Evolutionary conservation across 208 protist genomes (phyloP).

Genomic region (Leishmania tropica): DNA sequence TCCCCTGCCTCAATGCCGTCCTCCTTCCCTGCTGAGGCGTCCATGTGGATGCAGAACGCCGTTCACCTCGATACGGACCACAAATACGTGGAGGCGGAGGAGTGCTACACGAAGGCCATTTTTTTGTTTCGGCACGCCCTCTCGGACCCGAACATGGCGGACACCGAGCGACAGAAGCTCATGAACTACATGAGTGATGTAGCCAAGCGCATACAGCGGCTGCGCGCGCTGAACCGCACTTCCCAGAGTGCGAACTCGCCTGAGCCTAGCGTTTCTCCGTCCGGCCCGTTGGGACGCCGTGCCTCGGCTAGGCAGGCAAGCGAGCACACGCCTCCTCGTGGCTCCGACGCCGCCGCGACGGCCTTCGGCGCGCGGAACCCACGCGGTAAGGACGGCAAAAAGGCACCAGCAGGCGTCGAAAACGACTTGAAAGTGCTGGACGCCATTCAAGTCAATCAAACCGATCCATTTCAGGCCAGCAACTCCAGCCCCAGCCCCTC

Average conservation of each 20-base stretch:
- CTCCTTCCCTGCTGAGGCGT: slow-evolving; percentile 19
- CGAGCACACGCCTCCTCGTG: slow-evolving; percentile 11
- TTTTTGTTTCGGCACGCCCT: slow-evolving; percentile 43
- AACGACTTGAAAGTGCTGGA: slow-evolving; percentile 22
- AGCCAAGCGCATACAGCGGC: slow-evolving; percentile 53
- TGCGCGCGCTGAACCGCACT: slow-evolving; percentile 30
- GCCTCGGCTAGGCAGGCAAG: not conserved
- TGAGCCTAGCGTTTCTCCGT: slow-evolving; percentile 1
- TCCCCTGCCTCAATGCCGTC: slow-evolving; percentile 17
- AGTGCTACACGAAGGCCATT: slow-evolving; percentile 69
- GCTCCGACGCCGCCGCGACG: not conserved
- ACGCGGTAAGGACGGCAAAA: not conserved
- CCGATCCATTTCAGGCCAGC: slow-evolving; percentile 4
- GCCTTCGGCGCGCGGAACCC: not conserved
- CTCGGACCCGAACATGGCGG: slow-evolving; percentile 31
- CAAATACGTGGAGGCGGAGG: slow-evolving; percentile 69
- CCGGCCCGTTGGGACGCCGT: slow-evolving; percentile 11
- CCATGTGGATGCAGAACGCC: slow-evolving; percentile 55
- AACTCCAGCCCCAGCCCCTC: not conserved
- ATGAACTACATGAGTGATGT: slow-evolving; percentile 72
- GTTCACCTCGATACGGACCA: slow-evolving; percentile 47
- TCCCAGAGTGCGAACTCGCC: not conserved
- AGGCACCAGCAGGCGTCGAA: not conserved
- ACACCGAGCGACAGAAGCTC: slow-evolving; percentile 38
- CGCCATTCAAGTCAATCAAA: slow-evolving; percentile 13